Evolutionary conservation across 139 green algal species (phyloP).

Genomic region (Edaphochlamys debaryana): DNA sequence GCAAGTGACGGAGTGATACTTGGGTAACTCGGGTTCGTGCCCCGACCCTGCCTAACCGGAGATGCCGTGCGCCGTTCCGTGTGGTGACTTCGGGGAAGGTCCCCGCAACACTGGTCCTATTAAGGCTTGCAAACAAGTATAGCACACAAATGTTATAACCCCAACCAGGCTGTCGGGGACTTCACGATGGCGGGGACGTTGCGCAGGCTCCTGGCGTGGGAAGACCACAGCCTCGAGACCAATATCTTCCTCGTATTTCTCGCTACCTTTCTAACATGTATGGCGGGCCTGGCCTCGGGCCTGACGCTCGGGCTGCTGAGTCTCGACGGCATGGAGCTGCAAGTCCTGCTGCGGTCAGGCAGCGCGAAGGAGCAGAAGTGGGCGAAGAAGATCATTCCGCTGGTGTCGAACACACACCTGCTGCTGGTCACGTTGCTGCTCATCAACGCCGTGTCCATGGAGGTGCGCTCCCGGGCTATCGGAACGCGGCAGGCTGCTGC

Average conservation of each 20-base stretch:
- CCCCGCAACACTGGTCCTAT: no score
- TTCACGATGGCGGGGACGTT: no score
- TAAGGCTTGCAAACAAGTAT: no score
- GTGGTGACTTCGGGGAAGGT: no score
- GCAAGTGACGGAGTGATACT: no score
- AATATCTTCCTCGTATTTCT: neutral
- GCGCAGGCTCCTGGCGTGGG: neutral
- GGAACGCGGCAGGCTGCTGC: no score
- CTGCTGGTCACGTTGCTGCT: slow-evolving; percentile 76
- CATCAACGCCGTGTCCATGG: slow-evolving; percentile 69
- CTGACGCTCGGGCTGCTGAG: slow-evolving; percentile 22
- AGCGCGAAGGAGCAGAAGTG: slow-evolving; percentile 51
- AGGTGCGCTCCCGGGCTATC: no score
- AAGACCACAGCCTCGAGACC: neutral
- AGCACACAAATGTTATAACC: no score
- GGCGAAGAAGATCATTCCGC: slow-evolving; percentile 50
- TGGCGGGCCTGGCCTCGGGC: slow-evolving; percentile 18
- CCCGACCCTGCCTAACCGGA: no score
- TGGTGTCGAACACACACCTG: slow-evolving; percentile 64
- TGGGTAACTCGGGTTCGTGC: no score
- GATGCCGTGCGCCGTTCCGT: no score
- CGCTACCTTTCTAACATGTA: neutral
- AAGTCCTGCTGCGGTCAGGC: slow-evolving; percentile 53
- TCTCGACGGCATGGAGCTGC: slow-evolving; percentile 33
- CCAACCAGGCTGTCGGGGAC: no score